Percentiles rank a stretch among this genome's conserved stretches.
These are phyloP conservation scores for Trichoderma endophyticum DNA, from an alignment of 2,329 filamentous ascomycete species.

Conservation along the genomic window DNA sequence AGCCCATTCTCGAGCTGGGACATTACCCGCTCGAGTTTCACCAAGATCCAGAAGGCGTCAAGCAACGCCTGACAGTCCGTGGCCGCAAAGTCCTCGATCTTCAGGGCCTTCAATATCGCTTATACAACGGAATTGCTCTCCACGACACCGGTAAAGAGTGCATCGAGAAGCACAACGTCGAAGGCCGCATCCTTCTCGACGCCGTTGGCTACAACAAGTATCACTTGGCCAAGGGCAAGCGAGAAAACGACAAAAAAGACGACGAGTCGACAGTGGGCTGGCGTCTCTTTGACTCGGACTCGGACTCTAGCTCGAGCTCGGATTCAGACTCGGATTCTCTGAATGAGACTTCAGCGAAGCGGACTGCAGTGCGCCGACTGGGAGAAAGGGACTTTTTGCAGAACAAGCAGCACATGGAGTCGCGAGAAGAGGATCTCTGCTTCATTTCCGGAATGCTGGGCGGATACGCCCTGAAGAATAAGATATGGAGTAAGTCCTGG, in stretches of 20 bases:
- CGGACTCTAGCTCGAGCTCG: not conserved
- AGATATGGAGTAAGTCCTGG: constrained; percentile 39
- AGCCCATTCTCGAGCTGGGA: constrained; percentile 38
- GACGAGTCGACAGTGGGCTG: constrained; percentile 24
- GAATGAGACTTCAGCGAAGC: constrained; percentile 8
- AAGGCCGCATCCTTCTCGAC: constrained; percentile 41
- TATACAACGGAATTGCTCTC: constrained; percentile 42
- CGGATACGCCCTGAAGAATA: constrained; percentile 47
- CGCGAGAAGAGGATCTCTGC: constrained; percentile 36
- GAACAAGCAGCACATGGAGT: constrained; percentile 41
- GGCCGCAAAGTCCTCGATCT: constrained; percentile 41
- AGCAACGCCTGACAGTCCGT: constrained; percentile 30
- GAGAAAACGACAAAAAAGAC: constrained; percentile 28
- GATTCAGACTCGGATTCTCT: constrained; percentile 3
- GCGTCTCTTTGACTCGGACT: not conserved
- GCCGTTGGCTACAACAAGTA: constrained; percentile 43
- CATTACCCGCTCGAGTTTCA: constrained; percentile 39
- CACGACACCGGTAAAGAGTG: constrained; percentile 13
- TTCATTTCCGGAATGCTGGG: constrained; percentile 41
- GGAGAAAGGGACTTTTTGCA: constrained; percentile 33
- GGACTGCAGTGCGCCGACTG: constrained; percentile 27
- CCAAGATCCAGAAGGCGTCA: constrained; percentile 29
- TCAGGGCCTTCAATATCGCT: constrained; percentile 40
- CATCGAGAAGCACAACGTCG: constrained; percentile 36
- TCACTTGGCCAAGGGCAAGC: constrained; percentile 34